Percentiles rank a stretch among this genome's conserved stretches.
Evolutionary conservation across 306 rosid genomes (phyloP).

Genomic region (Cercis canadensis): DNA sequence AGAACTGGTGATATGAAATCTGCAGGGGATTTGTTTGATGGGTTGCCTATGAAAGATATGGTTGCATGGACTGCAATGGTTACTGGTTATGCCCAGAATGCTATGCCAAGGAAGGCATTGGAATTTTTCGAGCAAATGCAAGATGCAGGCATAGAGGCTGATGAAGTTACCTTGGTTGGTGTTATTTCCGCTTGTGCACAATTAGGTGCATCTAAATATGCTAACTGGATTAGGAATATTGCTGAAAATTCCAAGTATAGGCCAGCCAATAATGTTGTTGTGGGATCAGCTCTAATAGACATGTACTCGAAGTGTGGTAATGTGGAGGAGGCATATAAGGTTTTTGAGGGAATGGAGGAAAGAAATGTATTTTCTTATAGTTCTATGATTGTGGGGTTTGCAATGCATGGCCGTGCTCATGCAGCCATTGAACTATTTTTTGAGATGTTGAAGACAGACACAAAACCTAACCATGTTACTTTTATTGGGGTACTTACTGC

Average conservation of each 20-base stretch:
- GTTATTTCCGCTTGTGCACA: constrained; percentile 83
- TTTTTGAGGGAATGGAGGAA: constrained; percentile 67
- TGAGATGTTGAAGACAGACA: constrained; percentile 74
- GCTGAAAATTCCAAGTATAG: constrained; percentile 62
- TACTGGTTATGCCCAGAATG: constrained; percentile 80
- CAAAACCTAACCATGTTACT: constrained; percentile 72
- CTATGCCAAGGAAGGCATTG: constrained; percentile 67
- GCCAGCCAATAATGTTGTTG: constrained; percentile 60
- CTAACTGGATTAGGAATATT: constrained; percentile 63
- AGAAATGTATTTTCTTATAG: constrained; percentile 75
- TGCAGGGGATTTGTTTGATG: constrained; percentile 68
- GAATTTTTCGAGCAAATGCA: constrained; percentile 57
- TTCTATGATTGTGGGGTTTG: constrained; percentile 86
- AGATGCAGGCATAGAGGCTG: constrained; percentile 50
- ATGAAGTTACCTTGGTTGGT: constrained; percentile 73
- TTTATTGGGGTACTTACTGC: constrained; percentile 80
- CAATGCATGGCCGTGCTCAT: constrained; percentile 67
- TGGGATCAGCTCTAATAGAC: constrained; percentile 85
- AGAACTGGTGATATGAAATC: constrained; percentile 65
- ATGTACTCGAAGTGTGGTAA: constrained; percentile 85
- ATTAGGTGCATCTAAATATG: constrained; percentile 61
- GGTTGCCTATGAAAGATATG: constrained; percentile 65
- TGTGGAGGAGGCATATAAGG: constrained; percentile 63
- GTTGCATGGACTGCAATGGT: constrained; percentile 92
- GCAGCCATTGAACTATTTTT: constrained; percentile 67